Base-by-base conservation (phyloP, 768 basidiomycete species). In the Russula emetica region DNA sequence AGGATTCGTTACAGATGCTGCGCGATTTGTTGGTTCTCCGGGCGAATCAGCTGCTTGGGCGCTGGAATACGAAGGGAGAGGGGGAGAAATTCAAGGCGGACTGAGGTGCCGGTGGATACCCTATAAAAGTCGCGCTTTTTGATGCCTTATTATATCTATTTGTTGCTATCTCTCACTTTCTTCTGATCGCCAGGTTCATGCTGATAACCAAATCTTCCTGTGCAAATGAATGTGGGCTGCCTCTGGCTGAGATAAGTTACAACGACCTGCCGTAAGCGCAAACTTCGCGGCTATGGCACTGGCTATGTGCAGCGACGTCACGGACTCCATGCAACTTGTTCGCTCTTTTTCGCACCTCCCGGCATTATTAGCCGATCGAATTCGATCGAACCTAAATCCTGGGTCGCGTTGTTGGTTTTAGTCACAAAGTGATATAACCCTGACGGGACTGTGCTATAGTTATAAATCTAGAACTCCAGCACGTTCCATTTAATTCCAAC, bases 1-100 rank as follows among this genome's bases (percentile, higher is more conserved):
- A 83, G 61, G 95, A 94, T 67, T 90, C 88, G 30, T 70, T 96
- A 58, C 88, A 91, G 72, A 98, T 98, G 95, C 78, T 95, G 40
- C 79, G 87, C 63, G 95, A 98, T 72, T 74, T 97, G 72, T 70
- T 96, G 53, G 81, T 98, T 34, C 82, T 98, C 38, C 76, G 95
- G 60, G 88, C 83, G 28, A 97, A 97, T 71, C 85, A 92, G 70
- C 69, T 87, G 34, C 71, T 88, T 18, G 92, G 94, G 42, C 76
- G 90, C 72, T 97, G 95, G 91, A 14, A 13, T 11, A n/a, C 7
- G n/a, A 13, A 8, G n/a, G 14, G 14, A 16, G 36, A 56, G 40
- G 42, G 51, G 24, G 61, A 40, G 20, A 65, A 28, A 34, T 20
- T 38, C 18, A 67, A 67, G 60, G 51, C 54, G 14, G 67, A 68